Evolutionary conservation across 2,329 filamentous ascomycete genomes (phyloP).

Genomic region (Herpotrichia juniperi): DNA sequence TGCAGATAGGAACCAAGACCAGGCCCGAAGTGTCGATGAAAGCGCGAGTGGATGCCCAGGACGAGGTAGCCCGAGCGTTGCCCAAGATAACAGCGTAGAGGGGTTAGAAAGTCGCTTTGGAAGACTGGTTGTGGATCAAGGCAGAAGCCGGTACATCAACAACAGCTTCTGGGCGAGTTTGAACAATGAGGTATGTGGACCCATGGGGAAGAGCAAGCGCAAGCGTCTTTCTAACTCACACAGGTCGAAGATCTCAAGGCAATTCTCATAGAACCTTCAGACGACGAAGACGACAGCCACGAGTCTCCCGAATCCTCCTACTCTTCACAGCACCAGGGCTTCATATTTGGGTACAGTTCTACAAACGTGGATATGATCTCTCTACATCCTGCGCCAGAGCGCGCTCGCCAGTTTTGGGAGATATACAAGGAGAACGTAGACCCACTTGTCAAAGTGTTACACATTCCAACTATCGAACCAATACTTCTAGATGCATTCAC

Average conservation of each 20-base stretch:
- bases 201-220: not conserved
- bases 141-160: slow-evolving; percentile 74
- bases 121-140: slow-evolving; percentile 72
- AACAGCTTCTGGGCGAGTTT: slow-evolving; percentile 78
- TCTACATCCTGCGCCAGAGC: slow-evolving; percentile 69
- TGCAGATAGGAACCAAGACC: slow-evolving; percentile 29
- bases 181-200: slow-evolving; percentile 68
- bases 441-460: slow-evolving; percentile 72
- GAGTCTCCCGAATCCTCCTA: slow-evolving; percentile 46
- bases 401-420: slow-evolving; percentile 72
- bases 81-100: slow-evolving; percentile 39
- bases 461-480: slow-evolving; percentile 69
- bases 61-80: slow-evolving; percentile 21
- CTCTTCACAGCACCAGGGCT: slow-evolving; percentile 68
- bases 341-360: slow-evolving; percentile 75
- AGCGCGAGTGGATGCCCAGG: slow-evolving; percentile 9
- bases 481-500: slow-evolving; percentile 66
- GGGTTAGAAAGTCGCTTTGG: slow-evolving; percentile 65
- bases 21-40: slow-evolving; percentile 14
- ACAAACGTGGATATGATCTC: slow-evolving; percentile 69
- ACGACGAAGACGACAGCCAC: slow-evolving; percentile 64
- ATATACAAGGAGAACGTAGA: slow-evolving; percentile 77
- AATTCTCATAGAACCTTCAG: slow-evolving; percentile 65
- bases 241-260: slow-evolving; percentile 67
- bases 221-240: not conserved